Conservation (phyloP, 73 alveolate species). For the Urostyla sp. region DNA sequence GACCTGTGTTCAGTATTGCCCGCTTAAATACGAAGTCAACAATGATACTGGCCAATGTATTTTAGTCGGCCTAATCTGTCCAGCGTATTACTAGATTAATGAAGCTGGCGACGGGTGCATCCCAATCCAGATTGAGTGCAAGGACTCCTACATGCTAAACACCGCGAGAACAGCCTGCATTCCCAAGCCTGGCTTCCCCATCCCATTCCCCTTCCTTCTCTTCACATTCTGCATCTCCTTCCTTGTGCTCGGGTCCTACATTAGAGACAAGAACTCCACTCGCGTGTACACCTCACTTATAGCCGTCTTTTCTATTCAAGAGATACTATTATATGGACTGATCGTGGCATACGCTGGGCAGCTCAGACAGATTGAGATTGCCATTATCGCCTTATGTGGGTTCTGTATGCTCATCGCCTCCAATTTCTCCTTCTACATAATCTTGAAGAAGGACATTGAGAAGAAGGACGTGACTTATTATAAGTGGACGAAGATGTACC, state of each 20-base stretch:
- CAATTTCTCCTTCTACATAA: constrained; percentile 42
- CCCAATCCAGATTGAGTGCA: constrained; percentile 63
- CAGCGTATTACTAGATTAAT: constrained; percentile 43
- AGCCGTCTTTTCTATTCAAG: constrained; percentile 56
- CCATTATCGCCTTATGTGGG: constrained; percentile 35
- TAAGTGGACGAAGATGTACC: constrained; percentile 33
- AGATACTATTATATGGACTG: constrained; percentile 38
- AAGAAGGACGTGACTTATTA: constrained; percentile 40
- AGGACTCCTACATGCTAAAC: constrained; percentile 53
- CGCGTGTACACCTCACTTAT: constrained; percentile 41
- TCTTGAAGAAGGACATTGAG: constrained; percentile 39
- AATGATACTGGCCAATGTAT: constrained; percentile 50
- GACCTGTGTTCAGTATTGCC: constrained; percentile 67
- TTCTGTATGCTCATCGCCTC: constrained; percentile 17
- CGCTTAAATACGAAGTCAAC: constrained; percentile 54
- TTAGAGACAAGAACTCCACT: constrained; percentile 51
- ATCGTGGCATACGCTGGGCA: constrained; percentile 31
- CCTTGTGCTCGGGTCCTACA: constrained; percentile 52
- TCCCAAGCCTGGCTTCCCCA: constrained; percentile 59
- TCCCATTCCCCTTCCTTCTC: constrained; percentile 71
- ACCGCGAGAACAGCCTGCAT: constrained; percentile 59
- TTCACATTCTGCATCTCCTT: constrained; percentile 35
- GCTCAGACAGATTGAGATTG: constrained; percentile 36
- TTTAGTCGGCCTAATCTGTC: constrained; percentile 66
- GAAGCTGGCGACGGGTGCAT: constrained; percentile 66